Base-by-base conservation (phyloP, 352 stramenopile species). In the Plasmopara viticola region DNA sequence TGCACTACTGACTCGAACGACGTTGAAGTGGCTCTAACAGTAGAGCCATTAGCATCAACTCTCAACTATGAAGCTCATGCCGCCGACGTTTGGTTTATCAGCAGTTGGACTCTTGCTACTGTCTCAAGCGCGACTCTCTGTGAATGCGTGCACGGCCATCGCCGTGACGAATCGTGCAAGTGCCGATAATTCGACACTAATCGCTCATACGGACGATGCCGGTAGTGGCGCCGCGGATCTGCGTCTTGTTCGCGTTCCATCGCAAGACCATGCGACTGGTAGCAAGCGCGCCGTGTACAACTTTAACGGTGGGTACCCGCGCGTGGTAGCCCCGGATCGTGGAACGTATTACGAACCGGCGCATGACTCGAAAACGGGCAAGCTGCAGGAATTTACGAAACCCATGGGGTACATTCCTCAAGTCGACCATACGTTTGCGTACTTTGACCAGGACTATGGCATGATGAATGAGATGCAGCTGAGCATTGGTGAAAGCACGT, bases 401-500 rank as follows among this genome's bases (percentile, higher is more conserved):
- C 81, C 90, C 4, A 56, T 97, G 44, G 87, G 87, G 3, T 88
- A 73, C 50, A 91, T 97, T 41, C 79, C 86, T n/a, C 80, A 98
- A 62, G 83, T 97, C 1, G 40, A 63, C 14, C 79, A 94, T 62
- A 98, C 94, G 20, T 97, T 87, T 65, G 90, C 77, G 9, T 97
- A 97, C 66, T 90, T 95, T 45, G 93, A 98, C 58, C 91, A 96
- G 44, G 84, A 92, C 62, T 94, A 98, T 58, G 91, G 85, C 33
- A 90, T 97, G 65, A 96, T 98, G 68, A 98, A 98, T 68, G 94
- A 98, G 52, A 66, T 88, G 51, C 81, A 96, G 67, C 71, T 98
- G 39, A 95, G 74, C 46, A 98, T 98, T 44, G 90, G 79, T 5
- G 94, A 98, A 76, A 96, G 81, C 48, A 98, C 93, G n/a, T 98